These are phyloP conservation scores for Letharia lupina DNA, from an alignment of 495 filamentous ascomycete genomes.

Conservation along the genomic window DNA sequence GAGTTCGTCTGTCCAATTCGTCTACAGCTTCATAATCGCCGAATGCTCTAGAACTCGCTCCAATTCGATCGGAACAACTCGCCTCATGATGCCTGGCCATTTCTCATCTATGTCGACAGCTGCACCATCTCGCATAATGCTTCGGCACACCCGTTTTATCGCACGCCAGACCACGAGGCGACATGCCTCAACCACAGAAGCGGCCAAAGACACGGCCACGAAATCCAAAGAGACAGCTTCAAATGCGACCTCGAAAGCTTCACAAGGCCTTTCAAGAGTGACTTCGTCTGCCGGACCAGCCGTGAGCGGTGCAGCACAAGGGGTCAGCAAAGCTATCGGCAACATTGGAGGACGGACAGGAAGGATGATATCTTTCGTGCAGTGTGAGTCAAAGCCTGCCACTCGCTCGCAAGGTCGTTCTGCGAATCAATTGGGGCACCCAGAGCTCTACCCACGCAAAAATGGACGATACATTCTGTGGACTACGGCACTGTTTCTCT, in stretches of 20 bases:
- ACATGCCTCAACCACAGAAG: constrained; percentile 62
- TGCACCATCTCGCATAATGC: constrained; percentile 47
- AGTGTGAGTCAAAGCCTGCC: constrained; percentile 57
- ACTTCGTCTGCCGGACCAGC: constrained; percentile 70
- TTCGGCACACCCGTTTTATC: constrained; percentile 50
- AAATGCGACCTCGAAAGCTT: constrained; percentile 64
- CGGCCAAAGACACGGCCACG: constrained; percentile 46
- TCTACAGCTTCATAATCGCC: background rate
- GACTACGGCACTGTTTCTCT: background rate
- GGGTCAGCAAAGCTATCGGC: constrained; percentile 53
- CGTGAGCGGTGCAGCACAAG: constrained; percentile 59
- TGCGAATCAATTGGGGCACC: constrained; percentile 17
- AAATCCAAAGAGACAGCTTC: constrained; percentile 61
- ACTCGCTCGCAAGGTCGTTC: constrained; percentile 2
- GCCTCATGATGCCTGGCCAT: background rate
- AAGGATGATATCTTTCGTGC: constrained; percentile 66
- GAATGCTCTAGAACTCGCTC: background rate
- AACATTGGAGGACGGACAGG: constrained; percentile 82
- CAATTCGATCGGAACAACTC: background rate
- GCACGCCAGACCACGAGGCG: constrained; percentile 48
- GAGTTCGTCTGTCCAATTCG: background rate
- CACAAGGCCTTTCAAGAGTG: constrained; percentile 78
- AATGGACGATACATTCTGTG: background rate
- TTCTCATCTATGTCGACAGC: constrained; percentile 36
- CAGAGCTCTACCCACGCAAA: background rate